Conservation (phyloP, 768 basidiomycete genomes). For the Suillus brevipes region DNA sequence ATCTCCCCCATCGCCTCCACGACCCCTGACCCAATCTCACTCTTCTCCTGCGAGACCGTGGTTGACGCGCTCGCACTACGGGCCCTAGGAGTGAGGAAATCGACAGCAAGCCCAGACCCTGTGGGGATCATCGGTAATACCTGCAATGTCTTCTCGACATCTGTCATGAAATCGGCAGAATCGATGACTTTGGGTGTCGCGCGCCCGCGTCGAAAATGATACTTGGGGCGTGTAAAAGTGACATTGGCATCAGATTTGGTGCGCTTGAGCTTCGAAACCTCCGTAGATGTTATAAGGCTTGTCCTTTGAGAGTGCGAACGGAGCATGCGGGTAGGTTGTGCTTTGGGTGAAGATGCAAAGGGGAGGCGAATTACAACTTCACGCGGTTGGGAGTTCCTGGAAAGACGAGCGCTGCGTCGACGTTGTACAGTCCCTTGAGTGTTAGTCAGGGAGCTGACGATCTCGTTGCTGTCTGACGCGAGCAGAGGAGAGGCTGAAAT, state of each 20-base stretch:
- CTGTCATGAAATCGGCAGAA: background rate
- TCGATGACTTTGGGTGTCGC: background rate
- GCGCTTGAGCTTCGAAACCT: background rate
- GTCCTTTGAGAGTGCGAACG: conserved; percentile 27
- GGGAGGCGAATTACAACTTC: conserved; percentile 25
- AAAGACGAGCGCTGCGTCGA: conserved; percentile 27
- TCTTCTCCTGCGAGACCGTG: background rate
- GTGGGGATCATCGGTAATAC: background rate
- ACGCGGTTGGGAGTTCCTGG: conserved; percentile 5
- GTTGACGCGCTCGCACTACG: conserved; percentile 1
- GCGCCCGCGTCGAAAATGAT: conserved; percentile 1
- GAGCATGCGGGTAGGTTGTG: conserved; percentile 22
- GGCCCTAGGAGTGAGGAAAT: background rate
- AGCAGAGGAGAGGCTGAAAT: conserved; percentile 28
- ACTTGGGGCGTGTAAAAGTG: background rate
- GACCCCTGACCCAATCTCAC: background rate
- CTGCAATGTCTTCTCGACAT: background rate
- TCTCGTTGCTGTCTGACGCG: conserved; percentile 6
- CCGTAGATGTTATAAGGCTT: background rate
- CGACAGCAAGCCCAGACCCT: background rate
- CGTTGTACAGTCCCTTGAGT: conserved; percentile 11
- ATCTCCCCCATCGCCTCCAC: background rate
- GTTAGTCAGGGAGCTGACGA: background rate
- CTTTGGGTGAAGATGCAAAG: conserved; percentile 20
- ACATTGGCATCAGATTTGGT: conserved; percentile 1